Percentiles rank a stretch among this genome's conserved stretches.
phyloP scores from a whole-genome alignment of 1,139 yeast genomes.

The Suhomyces kunorum region DNA sequence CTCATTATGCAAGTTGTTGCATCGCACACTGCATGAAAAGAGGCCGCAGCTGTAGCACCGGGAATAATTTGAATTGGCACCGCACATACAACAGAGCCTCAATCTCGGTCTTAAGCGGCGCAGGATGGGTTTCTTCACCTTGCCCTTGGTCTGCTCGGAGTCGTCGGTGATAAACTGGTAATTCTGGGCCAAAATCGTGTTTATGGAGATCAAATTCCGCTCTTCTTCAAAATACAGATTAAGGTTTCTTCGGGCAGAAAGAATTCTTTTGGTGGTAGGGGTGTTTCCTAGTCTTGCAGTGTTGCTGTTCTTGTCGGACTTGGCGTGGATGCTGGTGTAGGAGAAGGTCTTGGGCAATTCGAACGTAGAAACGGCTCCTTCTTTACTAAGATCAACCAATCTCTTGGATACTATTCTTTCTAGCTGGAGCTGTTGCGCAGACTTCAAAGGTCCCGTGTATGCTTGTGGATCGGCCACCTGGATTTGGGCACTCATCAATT shows the following conservation, averaged over 20 bases:
- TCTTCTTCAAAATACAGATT: slow-evolving; percentile 52
- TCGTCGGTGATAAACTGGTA: slow-evolving; percentile 45
- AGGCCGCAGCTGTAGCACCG: slow-evolving; percentile 46
- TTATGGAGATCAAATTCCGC: slow-evolving; percentile 44
- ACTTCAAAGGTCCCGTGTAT: slow-evolving; percentile 39
- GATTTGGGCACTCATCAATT: slow-evolving; percentile 48
- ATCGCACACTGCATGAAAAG: slow-evolving; percentile 44
- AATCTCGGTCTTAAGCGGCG: slow-evolving; percentile 37
- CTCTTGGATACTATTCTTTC: slow-evolving; percentile 44
- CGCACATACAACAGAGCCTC: slow-evolving; percentile 48
- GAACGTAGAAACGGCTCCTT: slow-evolving; percentile 31
- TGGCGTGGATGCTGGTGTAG: slow-evolving; percentile 35
- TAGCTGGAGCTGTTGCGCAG: slow-evolving; percentile 46
- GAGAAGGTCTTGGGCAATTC: slow-evolving; percentile 47
- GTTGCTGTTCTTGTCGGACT: slow-evolving; percentile 24
- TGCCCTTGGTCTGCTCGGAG: slow-evolving; percentile 12
- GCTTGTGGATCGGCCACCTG: slow-evolving; percentile 33
- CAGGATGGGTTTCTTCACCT: slow-evolving; percentile 14
- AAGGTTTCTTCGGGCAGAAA: slow-evolving; percentile 48
- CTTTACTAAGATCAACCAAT: slow-evolving; percentile 39
- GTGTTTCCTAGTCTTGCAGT: slow-evolving; percentile 45
- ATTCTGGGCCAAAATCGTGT: slow-evolving; percentile 42
- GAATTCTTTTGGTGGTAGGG: slow-evolving; percentile 46
- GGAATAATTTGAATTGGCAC: slow-evolving; percentile 39
- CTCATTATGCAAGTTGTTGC: slow-evolving; percentile 44